Evolutionary conservation across 148 eudicot genomes (phyloP).

Genomic region (Rhododendron vialii): DNA sequence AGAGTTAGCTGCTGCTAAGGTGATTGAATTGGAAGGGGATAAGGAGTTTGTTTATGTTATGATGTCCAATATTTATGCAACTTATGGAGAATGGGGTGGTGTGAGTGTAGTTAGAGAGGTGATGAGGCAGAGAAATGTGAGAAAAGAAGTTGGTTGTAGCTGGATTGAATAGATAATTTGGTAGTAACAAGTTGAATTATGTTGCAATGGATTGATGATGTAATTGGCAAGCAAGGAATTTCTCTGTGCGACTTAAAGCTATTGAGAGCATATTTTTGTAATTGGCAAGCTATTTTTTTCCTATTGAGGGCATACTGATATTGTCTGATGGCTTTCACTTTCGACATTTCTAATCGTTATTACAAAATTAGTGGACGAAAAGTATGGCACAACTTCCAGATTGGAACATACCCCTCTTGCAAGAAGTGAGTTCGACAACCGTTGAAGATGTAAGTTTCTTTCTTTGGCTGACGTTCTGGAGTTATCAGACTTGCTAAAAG

Average conservation of each 20-base stretch:
- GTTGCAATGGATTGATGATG: background rate
- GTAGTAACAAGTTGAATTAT: background rate
- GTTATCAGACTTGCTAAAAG: no score
- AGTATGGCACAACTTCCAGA: background rate
- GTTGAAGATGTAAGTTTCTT: no score
- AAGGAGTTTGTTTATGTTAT: slow-evolving; percentile 52
- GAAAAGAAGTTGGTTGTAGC: slow-evolving; percentile 67
- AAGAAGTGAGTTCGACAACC: background rate
- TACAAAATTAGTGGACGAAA: background rate
- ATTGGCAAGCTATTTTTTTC: no score
- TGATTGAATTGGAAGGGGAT: slow-evolving; percentile 48
- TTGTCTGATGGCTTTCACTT: no score
- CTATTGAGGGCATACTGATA: no score
- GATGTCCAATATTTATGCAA: slow-evolving; percentile 67
- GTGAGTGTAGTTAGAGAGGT: slow-evolving; percentile 40
- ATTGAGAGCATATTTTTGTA: background rate
- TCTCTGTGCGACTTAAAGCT: background rate
- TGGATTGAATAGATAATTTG: slow-evolving; percentile 42
- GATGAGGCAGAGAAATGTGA: slow-evolving; percentile 53
- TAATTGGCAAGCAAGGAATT: background rate
- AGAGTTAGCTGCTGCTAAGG: slow-evolving; percentile 53
- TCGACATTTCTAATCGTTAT: background rate
- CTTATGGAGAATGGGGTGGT: slow-evolving; percentile 52
- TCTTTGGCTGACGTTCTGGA: no score
- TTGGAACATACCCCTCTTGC: background rate